Conservation (phyloP, 2,329 filamentous ascomycete species). For the Endoconidiophora laricicola region DNA sequence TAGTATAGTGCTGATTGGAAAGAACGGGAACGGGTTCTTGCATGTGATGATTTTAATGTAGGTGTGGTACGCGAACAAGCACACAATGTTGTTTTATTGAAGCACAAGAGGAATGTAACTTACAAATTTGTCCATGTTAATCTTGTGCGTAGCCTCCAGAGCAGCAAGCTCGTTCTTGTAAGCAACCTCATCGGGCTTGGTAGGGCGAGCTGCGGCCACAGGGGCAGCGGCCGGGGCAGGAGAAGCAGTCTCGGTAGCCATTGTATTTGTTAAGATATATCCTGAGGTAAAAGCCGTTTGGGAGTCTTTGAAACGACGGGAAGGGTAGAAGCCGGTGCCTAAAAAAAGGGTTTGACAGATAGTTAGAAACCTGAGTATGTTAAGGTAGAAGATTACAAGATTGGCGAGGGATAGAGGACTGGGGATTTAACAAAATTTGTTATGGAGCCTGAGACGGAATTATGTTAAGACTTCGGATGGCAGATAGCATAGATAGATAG, state of each 20-base stretch:
- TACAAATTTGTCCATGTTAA: constrained; percentile 46
- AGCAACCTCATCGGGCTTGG: constrained; percentile 71
- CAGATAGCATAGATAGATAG: too few species aligned
- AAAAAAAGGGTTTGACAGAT: constrained; percentile 1
- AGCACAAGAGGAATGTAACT: constrained; percentile 14
- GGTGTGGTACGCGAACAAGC: constrained; percentile 8
- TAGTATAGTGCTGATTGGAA: too few species aligned
- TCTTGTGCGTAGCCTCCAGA: constrained; percentile 75
- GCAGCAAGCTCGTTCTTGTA: constrained; percentile 66
- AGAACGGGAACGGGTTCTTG: constrained; percentile 9
- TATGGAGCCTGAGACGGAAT: neutral
- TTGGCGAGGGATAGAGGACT: neutral
- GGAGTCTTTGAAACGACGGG: neutral
- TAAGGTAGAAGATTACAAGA: neutral
- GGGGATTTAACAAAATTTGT: neutral
- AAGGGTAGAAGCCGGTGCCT: neutral
- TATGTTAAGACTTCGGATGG: too few species aligned
- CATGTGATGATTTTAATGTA: neutral
- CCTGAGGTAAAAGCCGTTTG: neutral
- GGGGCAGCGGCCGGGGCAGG: constrained; percentile 26
- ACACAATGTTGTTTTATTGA: too few species aligned
- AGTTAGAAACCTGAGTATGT: too few species aligned
- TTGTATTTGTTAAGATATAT: neutral
- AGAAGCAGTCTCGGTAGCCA: constrained; percentile 27
- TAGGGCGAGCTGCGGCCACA: constrained; percentile 35